A percentile compares a stretch with the other conserved stretches of the same genome.
Conservation (phyloP, 176 grass and related monocot species). For the Zea mays region Zm-B73-REFERENCE-NAM-5.0 NC_050100.1:220706501-220707000, state of each 20-base stretch:
- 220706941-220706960: background rate
- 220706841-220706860: background rate
- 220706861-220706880: background rate
- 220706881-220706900: background rate
- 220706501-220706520: slow-evolving; percentile 8
- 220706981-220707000: slow-evolving; percentile 25
- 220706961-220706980: background rate
- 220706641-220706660: background rate
- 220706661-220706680: background rate
- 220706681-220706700: background rate
- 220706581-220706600: background rate
- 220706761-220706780: background rate
- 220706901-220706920: background rate
- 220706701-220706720: background rate
- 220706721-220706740: background rate
- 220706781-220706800: background rate
- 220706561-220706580: background rate
- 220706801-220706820: background rate
- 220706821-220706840: background rate
- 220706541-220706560: background rate
- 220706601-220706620: background rate
- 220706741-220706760: background rate
- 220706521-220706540: slow-evolving; percentile 8
- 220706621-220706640: background rate
- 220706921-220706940: background rate